Evolutionary conservation across 768 basidiomycete genomes (phyloP), one percentile per base, ranked within the genome.

Genomic region (Pisolithus sp.): DNA sequence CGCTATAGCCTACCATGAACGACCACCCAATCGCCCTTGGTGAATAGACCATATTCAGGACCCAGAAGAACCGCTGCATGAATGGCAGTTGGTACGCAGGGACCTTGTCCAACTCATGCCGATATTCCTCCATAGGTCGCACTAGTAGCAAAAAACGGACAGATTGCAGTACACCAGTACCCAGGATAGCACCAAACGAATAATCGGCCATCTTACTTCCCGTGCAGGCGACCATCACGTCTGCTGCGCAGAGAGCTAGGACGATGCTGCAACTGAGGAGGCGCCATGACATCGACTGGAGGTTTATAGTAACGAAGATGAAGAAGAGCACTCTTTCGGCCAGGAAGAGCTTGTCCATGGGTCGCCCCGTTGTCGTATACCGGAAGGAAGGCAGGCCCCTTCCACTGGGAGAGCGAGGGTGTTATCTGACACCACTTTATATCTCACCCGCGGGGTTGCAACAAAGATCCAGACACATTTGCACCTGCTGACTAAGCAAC

Each of bases 21-120:
- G 43, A 51, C 50, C 53, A 54, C 41, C 53, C 53, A 6, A 54
- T 7, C 13, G 34, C 53, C 7, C 46, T 21, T 9, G 53, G 53
- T 15, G 36, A 23, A 34, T 4, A 34, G 13, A 12, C 12, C 38
- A 51, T 30, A 24, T 23, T 20, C 1, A 38, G 9, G 21, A 54
- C 13, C 45, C 50, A 46, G 13, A 54, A n/a, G 12, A 24, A 43
- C 31, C 45, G 51, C 28, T 47, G 45, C n/a, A 46, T 28, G 31
- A 41, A 51, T 24, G 49, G 41, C 28, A 23, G 3, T 34, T 37
- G 24, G 21, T 43, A 44, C 7, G 36, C 53, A 18, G 24, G 39
- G 34, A 26, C 39, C 17, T 41, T 38, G 30, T 23, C 39, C 6
- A 45, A 30, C 21, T 41, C 40, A 20, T 34, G 26, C 7, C 46